Percentiles rank a stretch among this genome's conserved stretches.
Conservation (phyloP, 768 basidiomycete species). For the Russula sp. region DNA sequence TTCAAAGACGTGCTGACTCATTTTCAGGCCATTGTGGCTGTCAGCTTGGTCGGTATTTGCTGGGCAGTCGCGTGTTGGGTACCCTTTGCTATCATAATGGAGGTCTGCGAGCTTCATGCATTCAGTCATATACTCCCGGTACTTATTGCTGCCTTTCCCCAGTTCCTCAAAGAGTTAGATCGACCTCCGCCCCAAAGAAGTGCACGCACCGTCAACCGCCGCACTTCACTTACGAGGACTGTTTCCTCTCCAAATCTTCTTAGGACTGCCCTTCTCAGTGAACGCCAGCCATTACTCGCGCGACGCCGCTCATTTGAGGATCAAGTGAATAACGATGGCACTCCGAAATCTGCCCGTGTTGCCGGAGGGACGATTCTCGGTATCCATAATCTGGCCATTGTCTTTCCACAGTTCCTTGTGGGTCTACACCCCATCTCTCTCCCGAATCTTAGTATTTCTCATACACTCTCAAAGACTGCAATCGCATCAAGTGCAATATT, state of each 20-base stretch:
- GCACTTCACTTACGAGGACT: constrained; percentile 47
- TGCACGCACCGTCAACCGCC: constrained; percentile 20
- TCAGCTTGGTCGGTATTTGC: constrained; percentile 82
- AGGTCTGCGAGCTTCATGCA: constrained; percentile 40
- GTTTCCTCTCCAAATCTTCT: constrained; percentile 40
- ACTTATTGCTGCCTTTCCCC: background rate
- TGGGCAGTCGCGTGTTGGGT: constrained; percentile 99
- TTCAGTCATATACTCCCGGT: background rate
- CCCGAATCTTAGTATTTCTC: background rate
- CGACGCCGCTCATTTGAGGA: constrained; percentile 52
- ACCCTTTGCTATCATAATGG: constrained; percentile 97
- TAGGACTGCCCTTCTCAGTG: constrained; percentile 32
- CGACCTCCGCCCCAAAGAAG: background rate
- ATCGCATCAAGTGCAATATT: constrained; percentile 84
- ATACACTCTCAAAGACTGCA: constrained; percentile 50
- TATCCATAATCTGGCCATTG: constrained; percentile 92
- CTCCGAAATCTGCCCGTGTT: constrained; percentile 37
- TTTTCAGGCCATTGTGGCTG: constrained; percentile 68
- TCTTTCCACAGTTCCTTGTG: constrained; percentile 90
- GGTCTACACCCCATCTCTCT: constrained; percentile 27
- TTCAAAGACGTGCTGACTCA: background rate
- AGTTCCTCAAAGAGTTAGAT: constrained; percentile 22
- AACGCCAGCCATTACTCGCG: constrained; percentile 54
- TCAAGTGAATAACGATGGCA: constrained; percentile 31
- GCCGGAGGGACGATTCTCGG: constrained; percentile 90